phyloP scores from a whole-genome alignment of 2,329 filamentous ascomycete species.

The Fusarium sp. region DNA sequence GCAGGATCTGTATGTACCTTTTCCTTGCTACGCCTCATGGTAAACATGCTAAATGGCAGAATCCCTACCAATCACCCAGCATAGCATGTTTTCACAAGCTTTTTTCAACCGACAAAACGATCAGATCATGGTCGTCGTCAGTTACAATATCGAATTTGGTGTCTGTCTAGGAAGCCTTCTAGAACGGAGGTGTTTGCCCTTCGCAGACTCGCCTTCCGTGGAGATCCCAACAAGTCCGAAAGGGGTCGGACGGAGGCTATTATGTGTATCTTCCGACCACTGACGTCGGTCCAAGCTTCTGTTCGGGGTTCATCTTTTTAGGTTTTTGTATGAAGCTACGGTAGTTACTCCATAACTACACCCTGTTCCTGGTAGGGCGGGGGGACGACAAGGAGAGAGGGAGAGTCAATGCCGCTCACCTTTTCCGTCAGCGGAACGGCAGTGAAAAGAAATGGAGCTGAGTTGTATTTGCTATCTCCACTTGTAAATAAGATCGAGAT shows the following conservation, averaged over 20 bases:
- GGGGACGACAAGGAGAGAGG: not conserved
- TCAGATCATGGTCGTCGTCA: slow-evolving; percentile 25
- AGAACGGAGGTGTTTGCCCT: slow-evolving; percentile 36
- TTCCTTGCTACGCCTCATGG: not conserved
- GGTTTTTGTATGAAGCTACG: not conserved
- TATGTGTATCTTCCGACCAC: slow-evolving; percentile 30
- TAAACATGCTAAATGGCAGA: not conserved
- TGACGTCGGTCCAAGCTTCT: slow-evolving; percentile 12
- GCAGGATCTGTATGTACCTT: not conserved
- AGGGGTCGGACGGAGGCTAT: slow-evolving; percentile 22
- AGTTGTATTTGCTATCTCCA: slow-evolving; percentile 3
- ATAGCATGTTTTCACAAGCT: slow-evolving; percentile 24
- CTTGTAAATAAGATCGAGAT: slow-evolving; percentile 1
- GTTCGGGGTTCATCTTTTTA: not conserved
- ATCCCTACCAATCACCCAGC: slow-evolving; percentile 4
- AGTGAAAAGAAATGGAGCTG: not conserved
- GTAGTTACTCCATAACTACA: slow-evolving; percentile 7
- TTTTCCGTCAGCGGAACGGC: slow-evolving; percentile 26
- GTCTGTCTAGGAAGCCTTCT: slow-evolving; percentile 24
- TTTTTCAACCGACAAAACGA: not conserved
- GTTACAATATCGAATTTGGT: too few relatives aligned
- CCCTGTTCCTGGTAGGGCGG: slow-evolving; percentile 31
- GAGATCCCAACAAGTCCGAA: not conserved
- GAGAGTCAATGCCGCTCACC: slow-evolving; percentile 18
- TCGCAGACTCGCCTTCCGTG: slow-evolving; percentile 5